A percentile compares a stretch with the other conserved stretches of the same genome.
Conservation (phyloP, 108 stramenopile genomes). For the Asterionellopsis glacialis region DNA sequence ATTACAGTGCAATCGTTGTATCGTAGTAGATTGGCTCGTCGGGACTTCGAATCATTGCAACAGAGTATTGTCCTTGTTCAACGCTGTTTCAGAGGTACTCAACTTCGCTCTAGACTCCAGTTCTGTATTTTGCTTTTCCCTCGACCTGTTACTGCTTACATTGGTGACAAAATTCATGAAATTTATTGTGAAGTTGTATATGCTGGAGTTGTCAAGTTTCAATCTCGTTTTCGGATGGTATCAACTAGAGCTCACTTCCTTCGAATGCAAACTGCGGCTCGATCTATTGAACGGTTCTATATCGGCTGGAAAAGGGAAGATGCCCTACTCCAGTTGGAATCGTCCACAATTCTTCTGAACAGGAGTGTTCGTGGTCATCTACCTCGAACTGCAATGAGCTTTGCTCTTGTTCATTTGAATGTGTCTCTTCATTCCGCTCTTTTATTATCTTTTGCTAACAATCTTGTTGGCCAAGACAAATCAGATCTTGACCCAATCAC, state of each 20-base stretch:
- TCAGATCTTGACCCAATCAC: background rate
- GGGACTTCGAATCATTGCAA: background rate
- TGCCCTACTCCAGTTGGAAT: slow-evolving; percentile 13
- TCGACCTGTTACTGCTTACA: no score
- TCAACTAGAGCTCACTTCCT: no score
- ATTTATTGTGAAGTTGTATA: no score
- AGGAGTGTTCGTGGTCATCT: slow-evolving; percentile 24
- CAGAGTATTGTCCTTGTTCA: slow-evolving; percentile 5
- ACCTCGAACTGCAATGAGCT: slow-evolving; percentile 11
- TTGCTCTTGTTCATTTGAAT: slow-evolving; percentile 22
- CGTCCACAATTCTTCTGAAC: slow-evolving; percentile 20
- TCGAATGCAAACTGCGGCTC: slow-evolving; percentile 4
- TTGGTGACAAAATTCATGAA: no score
- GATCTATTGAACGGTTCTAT: slow-evolving; percentile 16
- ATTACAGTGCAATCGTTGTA: slow-evolving; percentile 1
- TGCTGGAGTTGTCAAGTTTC: no score
- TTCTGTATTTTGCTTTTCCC: background rate
- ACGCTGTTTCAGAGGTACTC: slow-evolving; percentile 6
- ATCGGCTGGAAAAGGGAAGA: slow-evolving; percentile 20
- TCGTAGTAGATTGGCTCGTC: background rate
- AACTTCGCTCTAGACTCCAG: slow-evolving; percentile 2
- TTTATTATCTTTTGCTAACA: no score
- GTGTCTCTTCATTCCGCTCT: slow-evolving; percentile 2
- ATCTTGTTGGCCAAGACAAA: no score
- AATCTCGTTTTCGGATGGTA: no score